phyloP scores from a whole-genome alignment of 441 rosid species.

The Eruca vesicaria region DNA sequence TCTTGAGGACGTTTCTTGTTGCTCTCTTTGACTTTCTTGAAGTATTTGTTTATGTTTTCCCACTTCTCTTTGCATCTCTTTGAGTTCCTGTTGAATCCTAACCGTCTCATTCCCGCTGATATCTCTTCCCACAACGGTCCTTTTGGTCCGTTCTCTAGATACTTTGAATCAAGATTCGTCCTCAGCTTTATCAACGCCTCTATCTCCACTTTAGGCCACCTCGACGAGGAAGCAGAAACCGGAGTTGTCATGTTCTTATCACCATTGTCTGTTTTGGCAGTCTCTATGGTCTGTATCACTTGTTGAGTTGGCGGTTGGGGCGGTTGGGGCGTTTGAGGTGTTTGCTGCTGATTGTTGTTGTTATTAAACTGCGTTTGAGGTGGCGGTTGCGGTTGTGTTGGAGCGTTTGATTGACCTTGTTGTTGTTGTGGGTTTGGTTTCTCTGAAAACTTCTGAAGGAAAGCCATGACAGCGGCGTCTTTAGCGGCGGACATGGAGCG shows the following conservation, averaged over 20 bases:
- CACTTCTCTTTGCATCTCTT: slow-evolving; percentile 76
- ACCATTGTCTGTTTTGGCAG: slow-evolving; percentile 27
- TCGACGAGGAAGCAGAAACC: slow-evolving; percentile 29
- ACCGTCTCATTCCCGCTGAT: slow-evolving; percentile 44
- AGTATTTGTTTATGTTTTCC: slow-evolving; percentile 74
- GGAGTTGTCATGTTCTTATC: slow-evolving; percentile 25
- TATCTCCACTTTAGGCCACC: slow-evolving; percentile 68
- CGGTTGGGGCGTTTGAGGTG: slow-evolving; percentile 12
- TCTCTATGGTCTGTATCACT: background rate
- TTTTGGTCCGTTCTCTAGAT: slow-evolving; percentile 55
- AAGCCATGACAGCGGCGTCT: slow-evolving; percentile 56
- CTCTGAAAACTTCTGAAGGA: slow-evolving; percentile 50
- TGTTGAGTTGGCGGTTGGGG: background rate
- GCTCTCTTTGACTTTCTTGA: slow-evolving; percentile 61
- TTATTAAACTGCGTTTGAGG: background rate
- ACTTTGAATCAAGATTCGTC: slow-evolving; percentile 38
- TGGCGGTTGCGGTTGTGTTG: slow-evolving; percentile 1
- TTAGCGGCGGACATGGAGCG: slow-evolving; percentile 48
- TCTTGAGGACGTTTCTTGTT: slow-evolving; percentile 49
- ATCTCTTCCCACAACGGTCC: slow-evolving; percentile 70
- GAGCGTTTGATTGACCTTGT: background rate
- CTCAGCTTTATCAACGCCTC: slow-evolving; percentile 49
- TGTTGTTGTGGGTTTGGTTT: slow-evolving; percentile 27
- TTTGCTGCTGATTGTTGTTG: background rate
- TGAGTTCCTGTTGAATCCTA: slow-evolving; percentile 50